Base-by-base conservation (phyloP, 441 rosid genomes). In the Pelargonium cotyledonis region DNA sequence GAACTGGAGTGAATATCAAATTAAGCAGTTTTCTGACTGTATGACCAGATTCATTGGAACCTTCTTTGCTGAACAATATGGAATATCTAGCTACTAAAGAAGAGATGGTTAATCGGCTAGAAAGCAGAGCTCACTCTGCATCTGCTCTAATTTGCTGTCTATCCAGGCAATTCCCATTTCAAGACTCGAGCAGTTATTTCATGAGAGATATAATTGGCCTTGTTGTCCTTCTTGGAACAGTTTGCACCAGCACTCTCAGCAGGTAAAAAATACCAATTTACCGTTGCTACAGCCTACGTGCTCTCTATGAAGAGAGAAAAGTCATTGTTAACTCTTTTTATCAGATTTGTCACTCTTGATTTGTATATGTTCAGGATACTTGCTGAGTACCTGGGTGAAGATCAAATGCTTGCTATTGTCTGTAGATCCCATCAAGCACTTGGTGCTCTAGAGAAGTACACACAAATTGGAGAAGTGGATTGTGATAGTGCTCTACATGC, bases 211-310 rank as follows among this genome's bases (percentile, higher is more conserved):
- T 82, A 58, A 69, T 86, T 74, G 96, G 94, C 1, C n/a, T 81
- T 9, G 90, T 91, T 15, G 94, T 84, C n/a, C 78, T 86, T 41
- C 88, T 88, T n/a, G 96, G 89, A 65, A 77, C 89, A n/a, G 85
- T 82, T 64, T 0, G 69, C 51, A 65, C 80, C 46, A 57, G 65
- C 18, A 65, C 78, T 23, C 81, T 88, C 35, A 88, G 93, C 93
- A 85, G 90, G 97, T 76, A 31, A 63, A 38, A 46, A 41, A n/a
- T 63, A 16, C 10, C 62, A 7, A 47, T 60, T 0, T 65, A 55
- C n/a, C 40, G 11, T 21, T 21, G 53, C 10, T 43, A 12, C 0
- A 19, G 8, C 6, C 55, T 5, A 40, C 49, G 19, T 53, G 63
- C 63, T 26, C 65, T 38, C 15, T 12, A 21, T 35, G 40, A 35